Evolutionary conservation across 1,284 basidiomycete species (phyloP).

Genomic region (Ceratobasidium papillatum): DNA sequence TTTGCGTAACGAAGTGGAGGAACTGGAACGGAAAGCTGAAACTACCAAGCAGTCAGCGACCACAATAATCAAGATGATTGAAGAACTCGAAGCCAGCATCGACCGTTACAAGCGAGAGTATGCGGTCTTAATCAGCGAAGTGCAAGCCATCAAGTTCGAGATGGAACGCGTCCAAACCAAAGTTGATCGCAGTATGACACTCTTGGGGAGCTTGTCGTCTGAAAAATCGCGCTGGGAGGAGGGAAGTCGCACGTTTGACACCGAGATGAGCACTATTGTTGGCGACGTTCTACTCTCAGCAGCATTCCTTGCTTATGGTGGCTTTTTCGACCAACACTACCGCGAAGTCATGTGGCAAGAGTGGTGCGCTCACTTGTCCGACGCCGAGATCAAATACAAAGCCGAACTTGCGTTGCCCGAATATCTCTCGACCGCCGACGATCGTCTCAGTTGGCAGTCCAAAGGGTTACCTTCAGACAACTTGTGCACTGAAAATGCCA

Average conservation of each 20-base stretch:
- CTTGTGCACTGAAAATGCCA: conserved; percentile 96
- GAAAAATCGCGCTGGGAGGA: conserved; percentile 95
- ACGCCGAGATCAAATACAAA: conserved; percentile 94
- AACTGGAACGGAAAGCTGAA: conserved; percentile 90
- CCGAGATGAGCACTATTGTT: conserved; percentile 98
- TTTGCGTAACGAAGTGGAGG: conserved; percentile 93
- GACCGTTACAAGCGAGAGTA: conserved; percentile 97
- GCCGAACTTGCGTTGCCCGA: conserved; percentile 91
- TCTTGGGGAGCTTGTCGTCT: conserved; percentile 93
- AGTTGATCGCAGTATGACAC: conserved; percentile 95
- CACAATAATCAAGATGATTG: conserved; percentile 91
- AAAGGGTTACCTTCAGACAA: conserved; percentile 95
- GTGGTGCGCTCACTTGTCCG: conserved; percentile 88
- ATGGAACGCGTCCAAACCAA: conserved; percentile 99
- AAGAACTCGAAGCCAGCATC: conserved; percentile 93
- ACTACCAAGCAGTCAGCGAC: conserved; percentile 92
- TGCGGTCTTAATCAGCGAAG: conserved; percentile 95
- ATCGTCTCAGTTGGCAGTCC: conserved; percentile 94
- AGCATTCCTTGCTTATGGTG: conserved; percentile 96
- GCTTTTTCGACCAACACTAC: conserved; percentile 99
- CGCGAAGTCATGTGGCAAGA: conserved; percentile 97
- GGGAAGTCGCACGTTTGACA: conserved; percentile 95
- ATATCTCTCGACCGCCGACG: conserved; percentile 97
- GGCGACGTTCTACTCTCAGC: conserved; percentile 97
- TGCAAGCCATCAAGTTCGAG: conserved; percentile 95